These are phyloP conservation scores for Pleoardoris graminearum DNA, from an alignment of 2,329 filamentous ascomycete genomes.

Conservation along the genomic window DNA sequence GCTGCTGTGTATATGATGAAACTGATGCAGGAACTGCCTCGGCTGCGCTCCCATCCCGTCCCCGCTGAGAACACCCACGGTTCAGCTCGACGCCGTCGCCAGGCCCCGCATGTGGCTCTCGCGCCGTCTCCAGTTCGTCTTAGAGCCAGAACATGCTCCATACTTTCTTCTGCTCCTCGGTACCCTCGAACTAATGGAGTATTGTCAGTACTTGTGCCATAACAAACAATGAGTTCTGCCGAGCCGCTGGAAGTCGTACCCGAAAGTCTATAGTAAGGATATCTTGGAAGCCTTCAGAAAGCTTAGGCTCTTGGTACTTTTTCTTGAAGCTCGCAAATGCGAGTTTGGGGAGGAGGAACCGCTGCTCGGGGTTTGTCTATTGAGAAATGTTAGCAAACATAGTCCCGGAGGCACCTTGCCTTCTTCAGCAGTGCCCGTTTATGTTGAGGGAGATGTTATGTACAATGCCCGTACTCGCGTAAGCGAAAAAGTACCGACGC, in stretches of 20 bases:
- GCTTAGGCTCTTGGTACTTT: slow-evolving; percentile 71
- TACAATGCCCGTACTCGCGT: not conserved
- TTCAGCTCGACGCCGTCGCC: not conserved
- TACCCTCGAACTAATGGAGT: slow-evolving; percentile 63
- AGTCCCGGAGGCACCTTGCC: slow-evolving; percentile 10
- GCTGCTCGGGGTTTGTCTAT: slow-evolving; percentile 79
- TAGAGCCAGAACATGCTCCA: slow-evolving; percentile 82
- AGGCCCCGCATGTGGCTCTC: not conserved
- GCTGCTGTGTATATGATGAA: not conserved
- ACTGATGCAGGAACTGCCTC: not conserved
- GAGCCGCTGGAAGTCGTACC: slow-evolving; percentile 47
- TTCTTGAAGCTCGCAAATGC: slow-evolving; percentile 78
- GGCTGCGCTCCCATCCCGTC: slow-evolving; percentile 4
- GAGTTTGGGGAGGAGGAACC: slow-evolving; percentile 71
- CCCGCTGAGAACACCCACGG: slow-evolving; percentile 1
- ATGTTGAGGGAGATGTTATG: not conserved
- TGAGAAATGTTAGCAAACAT: slow-evolving; percentile 18
- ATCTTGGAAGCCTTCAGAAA: slow-evolving; percentile 82
- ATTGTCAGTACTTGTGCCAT: slow-evolving; percentile 25
- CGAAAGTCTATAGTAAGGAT: slow-evolving; percentile 75
- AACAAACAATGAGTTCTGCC: slow-evolving; percentile 5
- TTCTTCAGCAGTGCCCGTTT: slow-evolving; percentile 2
- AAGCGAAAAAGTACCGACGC: not conserved
- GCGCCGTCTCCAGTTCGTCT: slow-evolving; percentile 17
- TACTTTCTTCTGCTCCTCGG: slow-evolving; percentile 66